phyloP scores from a whole-genome alignment of 352 stramenopile species.

The Globisporangium nagaii region DNA sequence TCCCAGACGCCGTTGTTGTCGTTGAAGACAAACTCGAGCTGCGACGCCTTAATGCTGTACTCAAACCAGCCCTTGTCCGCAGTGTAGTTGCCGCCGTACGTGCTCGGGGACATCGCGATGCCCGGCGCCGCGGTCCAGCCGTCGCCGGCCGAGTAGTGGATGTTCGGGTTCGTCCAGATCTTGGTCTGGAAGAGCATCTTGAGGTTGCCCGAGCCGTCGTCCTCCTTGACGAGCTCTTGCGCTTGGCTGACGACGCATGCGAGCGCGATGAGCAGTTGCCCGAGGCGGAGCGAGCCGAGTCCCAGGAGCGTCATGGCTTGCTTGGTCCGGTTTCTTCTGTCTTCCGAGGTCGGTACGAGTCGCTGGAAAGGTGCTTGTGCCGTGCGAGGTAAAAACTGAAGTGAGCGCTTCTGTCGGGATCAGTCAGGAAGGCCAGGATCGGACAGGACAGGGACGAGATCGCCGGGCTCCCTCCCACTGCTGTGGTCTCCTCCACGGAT shows the following conservation, averaged over 20 bases:
- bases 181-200: slow-evolving; percentile 20
- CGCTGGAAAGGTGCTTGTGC: neutral
- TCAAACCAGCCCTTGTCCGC: slow-evolving; percentile 28
- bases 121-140: slow-evolving; percentile 9
- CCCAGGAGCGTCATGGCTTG: neutral
- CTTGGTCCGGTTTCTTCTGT: too few relatives aligned
- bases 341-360: neutral
- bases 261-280: slow-evolving; percentile 1
- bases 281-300: slow-evolving; percentile 2
- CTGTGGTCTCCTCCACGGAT: too few relatives aligned
- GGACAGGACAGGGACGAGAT: too few relatives aligned
- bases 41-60: slow-evolving; percentile 24
- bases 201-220: slow-evolving; percentile 14
- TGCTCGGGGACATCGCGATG: slow-evolving; percentile 11
- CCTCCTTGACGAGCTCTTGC: slow-evolving; percentile 12
- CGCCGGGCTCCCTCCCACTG: too few relatives aligned
- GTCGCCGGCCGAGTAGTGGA: slow-evolving; percentile 11
- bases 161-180: slow-evolving; percentile 16
- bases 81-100: slow-evolving; percentile 18
- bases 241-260: slow-evolving; percentile 1
- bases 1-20: slow-evolving; percentile 39
- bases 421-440: neutral
- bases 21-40: slow-evolving; percentile 47
- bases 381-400: slow-evolving; percentile 1
- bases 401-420: neutral